Evolutionary conservation across 768 basidiomycete species (phyloP).

Genomic region (Termitomyces sp.): DNA sequence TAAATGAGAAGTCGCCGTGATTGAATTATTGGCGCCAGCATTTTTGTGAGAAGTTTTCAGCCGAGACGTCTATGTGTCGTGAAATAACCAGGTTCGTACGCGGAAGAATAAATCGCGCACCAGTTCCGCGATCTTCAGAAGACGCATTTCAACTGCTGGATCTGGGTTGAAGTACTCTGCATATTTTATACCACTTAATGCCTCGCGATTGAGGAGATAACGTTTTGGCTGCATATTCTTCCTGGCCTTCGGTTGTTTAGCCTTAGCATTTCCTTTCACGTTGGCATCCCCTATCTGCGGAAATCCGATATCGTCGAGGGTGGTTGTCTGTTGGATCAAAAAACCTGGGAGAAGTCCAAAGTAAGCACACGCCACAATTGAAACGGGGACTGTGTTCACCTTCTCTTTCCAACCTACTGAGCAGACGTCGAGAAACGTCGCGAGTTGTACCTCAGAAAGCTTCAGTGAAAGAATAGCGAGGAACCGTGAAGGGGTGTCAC

Average conservation of each 20-base stretch:
- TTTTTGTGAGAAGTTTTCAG: constrained; percentile 2
- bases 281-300: constrained; percentile 33
- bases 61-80: constrained; percentile 1
- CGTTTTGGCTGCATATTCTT: constrained; percentile 50
- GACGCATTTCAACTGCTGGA: constrained; percentile 47
- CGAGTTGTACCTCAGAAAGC: constrained; percentile 42
- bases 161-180: constrained; percentile 66
- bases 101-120: constrained; percentile 28
- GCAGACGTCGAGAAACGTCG: constrained; percentile 51
- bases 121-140: constrained; percentile 56
- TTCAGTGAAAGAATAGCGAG: background rate
- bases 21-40: constrained; percentile 8
- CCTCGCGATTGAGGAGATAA: constrained; percentile 51
- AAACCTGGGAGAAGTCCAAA: constrained; percentile 41
- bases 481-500: constrained; percentile 28
- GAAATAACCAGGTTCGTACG: background rate
- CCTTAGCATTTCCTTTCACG: constrained; percentile 31
- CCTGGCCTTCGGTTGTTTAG: constrained; percentile 35
- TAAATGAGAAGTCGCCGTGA: constrained; percentile 1
- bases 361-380: background rate
- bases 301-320: constrained; percentile 45
- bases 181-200: constrained; percentile 42
- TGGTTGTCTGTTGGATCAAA: constrained; percentile 43
- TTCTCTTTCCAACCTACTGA: constrained; percentile 67
- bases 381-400: constrained; percentile 30